Percentiles rank a stretch among this genome's conserved stretches.
These are phyloP conservation scores for Phytophthora sansomeana DNA, from an alignment of 352 stramenopile species.

Conservation along the genomic window DNA sequence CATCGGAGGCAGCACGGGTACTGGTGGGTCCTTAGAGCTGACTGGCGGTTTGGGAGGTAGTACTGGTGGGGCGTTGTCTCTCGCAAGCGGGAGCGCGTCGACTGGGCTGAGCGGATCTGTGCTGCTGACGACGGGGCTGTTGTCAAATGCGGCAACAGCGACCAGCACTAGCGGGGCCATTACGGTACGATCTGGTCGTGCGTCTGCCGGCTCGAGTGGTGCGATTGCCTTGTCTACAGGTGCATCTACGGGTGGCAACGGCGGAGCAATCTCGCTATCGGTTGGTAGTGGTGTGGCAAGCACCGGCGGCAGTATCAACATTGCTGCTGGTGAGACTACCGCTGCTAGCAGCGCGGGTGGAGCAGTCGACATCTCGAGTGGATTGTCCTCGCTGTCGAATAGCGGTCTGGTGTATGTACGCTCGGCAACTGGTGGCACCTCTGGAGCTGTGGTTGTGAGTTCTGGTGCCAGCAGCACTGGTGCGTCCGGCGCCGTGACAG, in stretches of 20 bases:
- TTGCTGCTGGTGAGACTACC: too few relatives aligned
- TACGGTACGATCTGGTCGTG: constrained; percentile 24
- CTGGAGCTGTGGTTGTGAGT: too few relatives aligned
- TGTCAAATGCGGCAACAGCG: constrained; percentile 6
- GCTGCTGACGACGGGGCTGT: constrained; percentile 28
- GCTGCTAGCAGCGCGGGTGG: too few relatives aligned
- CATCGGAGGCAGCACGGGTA: constrained; percentile 21
- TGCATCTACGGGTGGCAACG: constrained; percentile 44
- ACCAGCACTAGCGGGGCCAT: constrained; percentile 34
- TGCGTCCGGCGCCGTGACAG: too few relatives aligned
- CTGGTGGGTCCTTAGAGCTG: constrained; percentile 20
- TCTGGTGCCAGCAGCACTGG: too few relatives aligned
- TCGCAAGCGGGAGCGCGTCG: constrained; percentile 32
- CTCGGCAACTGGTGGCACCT: too few relatives aligned
- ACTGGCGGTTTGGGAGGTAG: constrained; percentile 29
- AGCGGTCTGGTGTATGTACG: too few relatives aligned
- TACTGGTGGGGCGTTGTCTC: constrained; percentile 34
- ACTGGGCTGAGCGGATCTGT: constrained; percentile 29
- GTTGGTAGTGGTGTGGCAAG: too few relatives aligned
- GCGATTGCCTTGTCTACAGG: constrained; percentile 49
- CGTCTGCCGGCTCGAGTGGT: constrained; percentile 37
- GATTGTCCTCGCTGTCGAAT: constrained; percentile 33
- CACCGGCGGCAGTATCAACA: constrained; percentile 6
- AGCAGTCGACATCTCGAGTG: too few relatives aligned
- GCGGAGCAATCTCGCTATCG: constrained; percentile 49